A percentile compares a stretch with the other conserved stretches of the same genome.
These are phyloP conservation scores for Pythium aquatile DNA, from an alignment of 352 stramenopile genomes.

Conservation along the genomic window DNA sequence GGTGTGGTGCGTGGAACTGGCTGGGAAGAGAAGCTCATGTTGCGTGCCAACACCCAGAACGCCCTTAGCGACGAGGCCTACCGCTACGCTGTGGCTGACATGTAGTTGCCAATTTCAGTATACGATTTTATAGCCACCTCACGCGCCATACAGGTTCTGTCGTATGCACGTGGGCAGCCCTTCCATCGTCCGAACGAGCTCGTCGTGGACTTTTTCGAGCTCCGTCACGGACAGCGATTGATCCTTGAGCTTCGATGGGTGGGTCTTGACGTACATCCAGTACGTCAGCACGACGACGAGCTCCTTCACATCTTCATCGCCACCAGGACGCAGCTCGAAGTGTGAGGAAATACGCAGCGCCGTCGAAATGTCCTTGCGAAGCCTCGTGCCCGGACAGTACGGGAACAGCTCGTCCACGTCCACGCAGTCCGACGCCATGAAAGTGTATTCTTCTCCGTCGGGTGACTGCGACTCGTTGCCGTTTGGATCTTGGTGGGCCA, in stretches of 20 bases:
- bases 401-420: constrained; percentile 36
- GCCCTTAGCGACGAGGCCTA: constrained; percentile 75
- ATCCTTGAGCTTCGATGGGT: constrained; percentile 10
- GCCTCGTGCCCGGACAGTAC: constrained; percentile 16
- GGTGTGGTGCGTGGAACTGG: constrained; percentile 95
- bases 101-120: constrained; percentile 55
- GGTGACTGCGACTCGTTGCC: background rate
- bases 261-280: constrained; percentile 21
- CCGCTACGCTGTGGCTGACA: constrained; percentile 78
- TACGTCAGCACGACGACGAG: constrained; percentile 22
- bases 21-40: constrained; percentile 94
- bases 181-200: constrained; percentile 9
- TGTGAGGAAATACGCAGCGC: constrained; percentile 29
- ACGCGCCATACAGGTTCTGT: constrained; percentile 7
- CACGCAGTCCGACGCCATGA: constrained; percentile 34
- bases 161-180: constrained; percentile 3
- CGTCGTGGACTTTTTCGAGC: constrained; percentile 13
- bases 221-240: constrained; percentile 4
- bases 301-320: constrained; percentile 3
- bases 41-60: constrained; percentile 62
- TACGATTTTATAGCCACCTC: too few relatives aligned
- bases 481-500: constrained; percentile 20
- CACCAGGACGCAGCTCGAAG: background rate
- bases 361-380: constrained; percentile 37
- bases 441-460: constrained; percentile 18